Base-by-base conservation (phyloP, 495 filamentous ascomycete species). In the Neurospora sublineolata region DNA sequence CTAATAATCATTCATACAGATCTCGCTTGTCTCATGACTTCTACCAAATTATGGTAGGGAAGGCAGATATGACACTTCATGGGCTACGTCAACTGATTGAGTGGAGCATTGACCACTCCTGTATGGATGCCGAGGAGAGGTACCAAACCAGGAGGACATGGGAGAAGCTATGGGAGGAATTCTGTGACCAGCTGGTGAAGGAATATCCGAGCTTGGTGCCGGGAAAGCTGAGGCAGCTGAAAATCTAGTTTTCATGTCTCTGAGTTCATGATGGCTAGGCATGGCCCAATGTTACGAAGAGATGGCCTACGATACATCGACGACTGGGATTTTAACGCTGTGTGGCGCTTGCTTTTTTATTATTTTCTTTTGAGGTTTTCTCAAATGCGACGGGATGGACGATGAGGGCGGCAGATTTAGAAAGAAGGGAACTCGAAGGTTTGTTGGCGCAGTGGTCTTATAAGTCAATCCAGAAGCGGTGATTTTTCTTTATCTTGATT, bases 11-110 rank as follows among this genome's bases (percentile, higher is more conserved):
- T 33, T 58, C 5, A 41, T 0, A 40, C 68, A 87, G 86, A 46
- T 87, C 86, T 58, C 83, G 85, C 14, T 78, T 88, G 30, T 86
- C 84, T 3, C 86, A 88, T 71, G 86, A 88, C 68, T 86, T 88
- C 73, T 87, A 87, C 71, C 86, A 88, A 75, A 77, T 83, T 44
- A 82, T 87, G 82, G 82, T 83, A 27, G 86, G 86, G 60, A 84
- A 86, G 68, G 69, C 76, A 39, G 79, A 85, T 70, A 86, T 87
- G 84, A 84, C 81, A 38, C 76, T 88, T 3, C 79, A 80, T 52
- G 85, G 85, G 20, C 84, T 84, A 79, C 83, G 83, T 69, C 84
- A 86, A 78, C 82, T 88, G n/a, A 80, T 80, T 18, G 77, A 81
- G 75, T 87, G 85, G 85, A 87, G 85, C 71, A 79, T 88, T 40